Evolutionary conservation across 2,329 filamentous ascomycete genomes (phyloP).

Genomic region (Sporothrix schenckii): DNA sequence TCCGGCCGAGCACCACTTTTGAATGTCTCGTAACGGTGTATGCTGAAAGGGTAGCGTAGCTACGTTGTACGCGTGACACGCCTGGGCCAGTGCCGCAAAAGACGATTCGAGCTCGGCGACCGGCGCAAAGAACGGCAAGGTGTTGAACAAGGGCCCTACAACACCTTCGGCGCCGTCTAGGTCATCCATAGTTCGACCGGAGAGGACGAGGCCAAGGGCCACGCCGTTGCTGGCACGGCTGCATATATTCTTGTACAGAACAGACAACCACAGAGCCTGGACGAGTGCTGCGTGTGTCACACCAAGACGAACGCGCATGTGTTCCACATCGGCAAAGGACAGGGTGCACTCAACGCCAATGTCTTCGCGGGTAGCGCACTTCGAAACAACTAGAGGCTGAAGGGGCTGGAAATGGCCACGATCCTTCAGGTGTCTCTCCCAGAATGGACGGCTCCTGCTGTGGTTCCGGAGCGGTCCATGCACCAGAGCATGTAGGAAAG

Average conservation of each 20-base stretch:
- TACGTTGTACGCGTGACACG: constrained; percentile 72
- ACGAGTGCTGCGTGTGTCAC: constrained; percentile 79
- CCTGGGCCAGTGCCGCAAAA: constrained; percentile 63
- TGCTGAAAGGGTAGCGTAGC: constrained; percentile 73
- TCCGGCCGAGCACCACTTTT: constrained; percentile 71
- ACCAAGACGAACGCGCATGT: constrained; percentile 60
- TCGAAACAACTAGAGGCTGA: constrained; percentile 32
- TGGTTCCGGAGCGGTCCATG: constrained; percentile 66
- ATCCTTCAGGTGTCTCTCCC: constrained; percentile 60
- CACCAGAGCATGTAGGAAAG: constrained; percentile 68
- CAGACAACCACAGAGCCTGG: constrained; percentile 72
- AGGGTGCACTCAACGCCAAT: constrained; percentile 41
- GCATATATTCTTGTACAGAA: constrained; percentile 56
- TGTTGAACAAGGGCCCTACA: constrained; percentile 88
- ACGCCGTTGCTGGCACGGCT: constrained; percentile 47
- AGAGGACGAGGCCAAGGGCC: constrained; percentile 74
- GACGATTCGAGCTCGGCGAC: constrained; percentile 42
- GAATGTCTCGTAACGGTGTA: constrained; percentile 74
- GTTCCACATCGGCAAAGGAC: constrained; percentile 52
- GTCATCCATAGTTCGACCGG: constrained; percentile 73
- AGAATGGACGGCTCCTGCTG: constrained; percentile 59
- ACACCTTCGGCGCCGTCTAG: constrained; percentile 66
- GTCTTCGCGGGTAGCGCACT: not conserved
- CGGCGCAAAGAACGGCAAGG: constrained; percentile 66
- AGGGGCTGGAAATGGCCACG: constrained; percentile 39